phyloP scores from a whole-genome alignment of 192 early-diverging fungal species.

The Umbelopsis isabellina region DNA sequence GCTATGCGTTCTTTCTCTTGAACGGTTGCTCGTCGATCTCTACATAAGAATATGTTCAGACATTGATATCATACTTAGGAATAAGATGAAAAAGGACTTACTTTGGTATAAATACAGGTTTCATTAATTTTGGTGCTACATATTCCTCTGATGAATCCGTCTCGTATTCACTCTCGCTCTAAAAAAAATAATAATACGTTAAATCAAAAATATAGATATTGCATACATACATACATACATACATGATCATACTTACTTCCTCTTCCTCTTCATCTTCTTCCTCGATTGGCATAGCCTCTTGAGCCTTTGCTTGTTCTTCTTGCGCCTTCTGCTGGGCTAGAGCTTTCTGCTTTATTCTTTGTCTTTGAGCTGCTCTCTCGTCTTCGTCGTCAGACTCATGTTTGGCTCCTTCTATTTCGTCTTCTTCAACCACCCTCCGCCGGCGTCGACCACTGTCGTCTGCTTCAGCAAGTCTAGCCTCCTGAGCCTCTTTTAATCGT shows the following conservation, averaged over 20 bases:
- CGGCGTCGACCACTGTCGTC: conserved; percentile 35
- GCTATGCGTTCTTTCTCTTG: conserved; percentile 58
- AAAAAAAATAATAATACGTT: background rate
- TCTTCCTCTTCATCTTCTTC: conserved; percentile 39
- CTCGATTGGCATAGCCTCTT: conserved; percentile 26
- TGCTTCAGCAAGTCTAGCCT: conserved; percentile 29
- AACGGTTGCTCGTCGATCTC: conserved; percentile 62
- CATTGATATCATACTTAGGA: background rate
- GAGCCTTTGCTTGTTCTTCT: conserved; percentile 37
- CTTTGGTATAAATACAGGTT: conserved; percentile 95
- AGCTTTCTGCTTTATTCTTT: conserved; percentile 35
- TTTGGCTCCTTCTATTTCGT: conserved; percentile 26
- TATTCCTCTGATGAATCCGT: conserved; percentile 73
- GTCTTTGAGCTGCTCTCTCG: conserved; percentile 35
- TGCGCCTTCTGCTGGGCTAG: conserved; percentile 30
- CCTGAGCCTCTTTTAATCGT: conserved; percentile 51
- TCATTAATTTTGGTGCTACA: conserved; percentile 64
- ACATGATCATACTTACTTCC: conserved; percentile 36
- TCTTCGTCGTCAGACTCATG: conserved; percentile 60
- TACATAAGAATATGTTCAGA: conserved; percentile 26
- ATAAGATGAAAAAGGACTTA: conserved; percentile 33
- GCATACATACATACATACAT: no score
- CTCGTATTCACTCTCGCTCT: conserved; percentile 54
- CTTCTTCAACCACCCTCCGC: conserved; percentile 32
- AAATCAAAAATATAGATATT: background rate